These are phyloP conservation scores for Eimeria brunetti DNA, from an alignment of 169 alveolate species.

Conservation along the genomic window DNA sequence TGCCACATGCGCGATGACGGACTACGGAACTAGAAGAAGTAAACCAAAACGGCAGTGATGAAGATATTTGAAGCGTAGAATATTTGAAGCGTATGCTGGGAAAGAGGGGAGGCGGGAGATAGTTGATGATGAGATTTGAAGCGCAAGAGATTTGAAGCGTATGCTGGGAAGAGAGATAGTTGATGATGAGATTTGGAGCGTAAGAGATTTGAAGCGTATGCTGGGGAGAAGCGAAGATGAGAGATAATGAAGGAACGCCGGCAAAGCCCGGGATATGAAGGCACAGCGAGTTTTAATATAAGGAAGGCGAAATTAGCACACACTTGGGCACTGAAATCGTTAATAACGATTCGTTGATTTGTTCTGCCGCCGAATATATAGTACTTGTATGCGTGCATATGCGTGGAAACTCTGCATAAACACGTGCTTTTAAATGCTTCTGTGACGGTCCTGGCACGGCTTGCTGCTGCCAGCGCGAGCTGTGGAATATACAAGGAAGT, in stretches of 20 bases:
- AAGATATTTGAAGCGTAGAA: too few species aligned
- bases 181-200: background rate
- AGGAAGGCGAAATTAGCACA: background rate
- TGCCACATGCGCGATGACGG: background rate
- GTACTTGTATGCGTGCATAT: background rate
- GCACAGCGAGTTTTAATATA: background rate
- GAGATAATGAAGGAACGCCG: background rate
- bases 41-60: background rate
- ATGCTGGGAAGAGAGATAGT: too few species aligned
- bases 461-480: conserved; percentile 21
- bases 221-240: background rate
- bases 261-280: conserved; percentile 21
- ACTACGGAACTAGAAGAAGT: background rate
- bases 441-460: background rate
- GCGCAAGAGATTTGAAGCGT: too few species aligned
- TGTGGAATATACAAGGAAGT: background rate
- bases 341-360: background rate
- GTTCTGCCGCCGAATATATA: background rate
- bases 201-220: background rate
- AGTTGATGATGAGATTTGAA: too few species aligned
- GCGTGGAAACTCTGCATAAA: background rate
- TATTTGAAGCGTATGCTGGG: background rate
- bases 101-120: background rate
- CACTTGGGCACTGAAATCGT: background rate
- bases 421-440: background rate